A percentile compares a stretch with the other conserved stretches of the same genome.
Evolutionary conservation across 2,329 filamentous ascomycete genomes (phyloP).

Genomic region (Aspergillus sp.): DNA sequence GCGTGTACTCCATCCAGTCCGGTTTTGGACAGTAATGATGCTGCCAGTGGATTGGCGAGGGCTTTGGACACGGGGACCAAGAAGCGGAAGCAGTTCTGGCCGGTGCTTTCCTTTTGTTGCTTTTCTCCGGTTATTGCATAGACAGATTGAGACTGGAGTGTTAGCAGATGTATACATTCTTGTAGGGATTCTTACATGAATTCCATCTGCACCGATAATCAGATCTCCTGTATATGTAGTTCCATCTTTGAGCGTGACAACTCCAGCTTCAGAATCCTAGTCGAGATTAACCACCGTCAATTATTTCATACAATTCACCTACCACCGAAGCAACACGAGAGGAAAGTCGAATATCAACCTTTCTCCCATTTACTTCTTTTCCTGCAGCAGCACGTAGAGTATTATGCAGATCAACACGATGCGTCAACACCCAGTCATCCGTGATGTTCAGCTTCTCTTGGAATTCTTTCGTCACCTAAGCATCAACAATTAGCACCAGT

Average conservation of each 20-base stretch:
- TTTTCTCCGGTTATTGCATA: slow-evolving; percentile 10
- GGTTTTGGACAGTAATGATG: slow-evolving; percentile 19
- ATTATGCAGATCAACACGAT: slow-evolving; percentile 38
- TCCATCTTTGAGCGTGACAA: slow-evolving; percentile 10
- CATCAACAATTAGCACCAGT: too few relatives aligned
- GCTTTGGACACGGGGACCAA: slow-evolving; percentile 29
- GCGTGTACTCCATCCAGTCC: slow-evolving; percentile 10
- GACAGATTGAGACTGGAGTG: slow-evolving; percentile 22
- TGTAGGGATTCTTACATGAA: slow-evolving; percentile 32
- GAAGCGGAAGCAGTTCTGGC: slow-evolving; percentile 31
- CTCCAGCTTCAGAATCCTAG: slow-evolving; percentile 19
- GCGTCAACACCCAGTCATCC: slow-evolving; percentile 17
- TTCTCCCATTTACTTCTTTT: slow-evolving; percentile 11
- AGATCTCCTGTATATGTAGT: slow-evolving; percentile 22
- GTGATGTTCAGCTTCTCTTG: slow-evolving; percentile 3
- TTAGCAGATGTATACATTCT: slow-evolving; percentile 25
- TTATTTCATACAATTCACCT: slow-evolving; percentile 9
- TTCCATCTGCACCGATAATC: slow-evolving; percentile 40
- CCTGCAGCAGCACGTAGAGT: slow-evolving; percentile 25
- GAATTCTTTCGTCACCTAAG: slow-evolving; percentile 8
- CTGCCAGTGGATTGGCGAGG: slow-evolving; percentile 24
- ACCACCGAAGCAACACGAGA: slow-evolving; percentile 19
- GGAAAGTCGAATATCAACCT: slow-evolving; percentile 13
- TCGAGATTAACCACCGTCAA: too few relatives aligned
- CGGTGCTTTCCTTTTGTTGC: slow-evolving; percentile 18